Base-by-base conservation (phyloP, 2,329 filamentous ascomycete genomes). In the Thermoascus crustaceus region DNA sequence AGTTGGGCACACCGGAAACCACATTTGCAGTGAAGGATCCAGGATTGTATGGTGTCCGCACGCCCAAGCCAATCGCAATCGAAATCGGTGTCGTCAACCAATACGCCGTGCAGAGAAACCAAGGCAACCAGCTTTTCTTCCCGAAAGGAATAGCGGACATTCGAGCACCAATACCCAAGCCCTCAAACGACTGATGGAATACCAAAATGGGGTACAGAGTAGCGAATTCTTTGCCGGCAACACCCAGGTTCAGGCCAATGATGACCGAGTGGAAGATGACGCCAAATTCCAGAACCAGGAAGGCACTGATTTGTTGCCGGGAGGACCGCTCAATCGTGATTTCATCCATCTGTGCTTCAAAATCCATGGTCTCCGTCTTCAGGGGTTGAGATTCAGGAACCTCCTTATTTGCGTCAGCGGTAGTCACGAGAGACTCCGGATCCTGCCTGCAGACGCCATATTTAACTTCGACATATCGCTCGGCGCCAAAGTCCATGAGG, bases 261-360 rank as follows among this genome's bases (percentile, higher is more conserved):
- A 80, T 76, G 32, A 79, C 69, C 3, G 71, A 75, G 58, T 79
- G 76, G 58, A 80, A 78, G 35, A 80, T 69, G 41, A 79, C 71
- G 41, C 76, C 75, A 46, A 69, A 78, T 52, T 78, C 76, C 16
- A 75, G 66, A 24, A 67, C 64, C 16, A 65, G 53, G 49, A 53
- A 64, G 14, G 50, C 64, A 31, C 59, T 54, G 20, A 64, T 60
- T 30, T 64, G 60, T 30, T 58, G 55, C 5, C 31, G 42, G 43
- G 60, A 61, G 1, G 58, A 56, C 4, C 46, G 47, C 11, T 60
- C 55, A 4, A 49, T 43, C n/a, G n/a, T n/a, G n/a, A n/a, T n/a
- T n/a, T n/a, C n/a, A n/a, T n/a, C n/a, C n/a, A n/a, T n/a, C n/a
- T n/a, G n/a, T n/a, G n/a, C n/a, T n/a, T n/a, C n/a, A n/a, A n/a